phyloP scores from a whole-genome alignment of 805 yeast species.

The Kuraishia hungarica region DNA sequence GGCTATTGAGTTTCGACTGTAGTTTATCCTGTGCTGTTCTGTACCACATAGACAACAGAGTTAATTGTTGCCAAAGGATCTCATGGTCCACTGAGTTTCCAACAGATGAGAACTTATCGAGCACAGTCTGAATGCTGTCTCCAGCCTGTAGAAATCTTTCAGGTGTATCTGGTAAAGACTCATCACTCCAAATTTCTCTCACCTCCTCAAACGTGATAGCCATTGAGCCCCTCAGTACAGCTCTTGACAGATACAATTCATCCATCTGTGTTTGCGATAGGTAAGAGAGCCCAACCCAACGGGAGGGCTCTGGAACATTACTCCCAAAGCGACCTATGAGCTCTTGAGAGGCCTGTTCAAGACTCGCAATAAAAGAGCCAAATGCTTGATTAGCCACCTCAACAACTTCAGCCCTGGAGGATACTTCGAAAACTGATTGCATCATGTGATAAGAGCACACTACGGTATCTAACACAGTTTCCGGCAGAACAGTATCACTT shows the following conservation, averaged over 20 bases:
- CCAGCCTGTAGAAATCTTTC: constrained; percentile 33
- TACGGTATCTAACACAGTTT: constrained; percentile 18
- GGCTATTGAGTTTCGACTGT: constrained; percentile 6
- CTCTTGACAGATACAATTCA: constrained; percentile 24
- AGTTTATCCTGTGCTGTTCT: constrained; percentile 30
- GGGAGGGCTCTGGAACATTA: constrained; percentile 12
- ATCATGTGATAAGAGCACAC: constrained; percentile 17
- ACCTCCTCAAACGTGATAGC: constrained; percentile 18
- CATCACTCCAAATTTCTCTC: constrained; percentile 24
- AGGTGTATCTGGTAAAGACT: constrained; percentile 18
- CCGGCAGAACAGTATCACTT: constrained; percentile 17
- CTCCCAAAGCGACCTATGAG: constrained; percentile 12
- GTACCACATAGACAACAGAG: constrained; percentile 26
- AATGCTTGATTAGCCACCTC: neutral
- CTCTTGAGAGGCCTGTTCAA: constrained; percentile 10
- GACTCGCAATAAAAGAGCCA: constrained; percentile 4
- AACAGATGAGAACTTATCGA: constrained; percentile 25
- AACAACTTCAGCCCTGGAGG: constrained; percentile 5
- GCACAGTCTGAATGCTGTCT: constrained; percentile 32
- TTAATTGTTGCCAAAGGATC: constrained; percentile 30
- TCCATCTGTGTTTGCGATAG: constrained; percentile 13
- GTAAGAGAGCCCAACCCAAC: constrained; percentile 14
- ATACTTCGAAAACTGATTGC: constrained; percentile 17
- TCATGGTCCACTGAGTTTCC: constrained; percentile 9
- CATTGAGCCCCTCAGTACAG: constrained; percentile 21